These are phyloP conservation scores for Plectosphaerella plurivora DNA, from an alignment of 2,329 filamentous ascomycete species.

Conservation along the genomic window DNA sequence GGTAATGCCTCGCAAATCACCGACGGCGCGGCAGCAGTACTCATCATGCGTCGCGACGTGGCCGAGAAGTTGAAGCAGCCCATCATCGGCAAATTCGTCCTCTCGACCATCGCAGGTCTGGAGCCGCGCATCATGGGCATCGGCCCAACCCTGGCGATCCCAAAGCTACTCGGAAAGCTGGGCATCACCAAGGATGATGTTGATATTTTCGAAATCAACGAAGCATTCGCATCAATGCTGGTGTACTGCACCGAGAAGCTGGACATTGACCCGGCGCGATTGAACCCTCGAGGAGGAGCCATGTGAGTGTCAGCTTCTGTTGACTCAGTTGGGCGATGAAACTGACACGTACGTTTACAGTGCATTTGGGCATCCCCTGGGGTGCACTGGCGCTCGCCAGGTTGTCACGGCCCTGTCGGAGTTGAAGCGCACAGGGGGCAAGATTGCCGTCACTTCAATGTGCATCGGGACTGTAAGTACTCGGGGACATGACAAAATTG, in stretches of 20 bases:
- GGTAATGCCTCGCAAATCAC: conserved; percentile 72
- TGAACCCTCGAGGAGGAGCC: conserved; percentile 8
- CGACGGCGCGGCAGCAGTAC: conserved; percentile 65
- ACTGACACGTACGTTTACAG: background rate
- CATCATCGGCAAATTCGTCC: conserved; percentile 69
- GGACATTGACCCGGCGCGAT: background rate
- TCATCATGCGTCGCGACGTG: conserved; percentile 67
- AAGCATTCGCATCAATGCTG: conserved; percentile 69
- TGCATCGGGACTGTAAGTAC: conserved; percentile 3
- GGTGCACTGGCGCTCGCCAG: conserved; percentile 13
- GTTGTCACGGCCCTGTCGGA: conserved; percentile 8
- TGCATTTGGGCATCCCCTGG: conserved; percentile 12
- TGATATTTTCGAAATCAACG: conserved; percentile 69
- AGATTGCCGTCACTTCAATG: conserved; percentile 6
- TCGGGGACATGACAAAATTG: no score
- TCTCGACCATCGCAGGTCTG: conserved; percentile 66
- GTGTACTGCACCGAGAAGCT: conserved; percentile 1
- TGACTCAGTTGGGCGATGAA: background rate
- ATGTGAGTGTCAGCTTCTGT: conserved; percentile 5
- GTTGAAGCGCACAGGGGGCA: background rate
- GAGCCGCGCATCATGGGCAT: conserved; percentile 74
- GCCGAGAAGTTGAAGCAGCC: conserved; percentile 65
- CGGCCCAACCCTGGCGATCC: conserved; percentile 45
- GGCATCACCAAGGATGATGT: conserved; percentile 46
- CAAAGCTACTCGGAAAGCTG: conserved; percentile 26